Evolutionary conservation across 257 asterid genomes (phyloP), one percentile per base, ranked within the genome.

Genomic region (Solanum chilense): DNA sequence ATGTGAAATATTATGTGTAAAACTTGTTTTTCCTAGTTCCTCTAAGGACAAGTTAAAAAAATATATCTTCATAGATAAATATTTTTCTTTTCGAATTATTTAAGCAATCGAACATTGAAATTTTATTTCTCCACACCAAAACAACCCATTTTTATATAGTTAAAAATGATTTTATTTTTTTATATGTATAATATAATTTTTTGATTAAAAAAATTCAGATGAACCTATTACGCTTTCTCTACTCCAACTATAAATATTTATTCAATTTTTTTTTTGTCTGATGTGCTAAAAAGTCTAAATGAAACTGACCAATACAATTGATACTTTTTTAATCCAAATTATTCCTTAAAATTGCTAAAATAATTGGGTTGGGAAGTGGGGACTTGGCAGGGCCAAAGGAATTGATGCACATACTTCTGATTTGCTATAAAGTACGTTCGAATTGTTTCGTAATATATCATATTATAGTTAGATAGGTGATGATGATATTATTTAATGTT

Each of bases 151-250:
- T 33, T 49, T 52, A 52, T 52, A 16, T 1, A 52, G 7, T 52
- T 52, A 52, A 52, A 6, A 52, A 16, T 52, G 0, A 0, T 52
- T 52, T 52, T 16, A 0, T 52, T 21, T 9, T 58, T 21, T 9
- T 23, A 21, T 4, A 9, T 66, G 13, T 27, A 12, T 27, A 2
- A 66, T 68, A 15, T 27, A 6, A 1, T 6, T 27, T 68, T 68
- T 27, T 0, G 2, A 68, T 27, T 33, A 10, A n/a, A 27, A 27
- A 27, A 27, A 25, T 25, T 25, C 18, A 7, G 3, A 66, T 66
- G 0, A 25, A 66, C 35, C 5, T 1, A 0, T 25, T 49, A 49
- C 21, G 0, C 58, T 7, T 21, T 14, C 58, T 49, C 9, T 0
- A 21, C 9, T 15, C 3, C 58, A 15, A 49, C 21, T 49, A 14